phyloP scores from a whole-genome alignment of 345 rosid genomes.

The Brassica cretica region DNA sequence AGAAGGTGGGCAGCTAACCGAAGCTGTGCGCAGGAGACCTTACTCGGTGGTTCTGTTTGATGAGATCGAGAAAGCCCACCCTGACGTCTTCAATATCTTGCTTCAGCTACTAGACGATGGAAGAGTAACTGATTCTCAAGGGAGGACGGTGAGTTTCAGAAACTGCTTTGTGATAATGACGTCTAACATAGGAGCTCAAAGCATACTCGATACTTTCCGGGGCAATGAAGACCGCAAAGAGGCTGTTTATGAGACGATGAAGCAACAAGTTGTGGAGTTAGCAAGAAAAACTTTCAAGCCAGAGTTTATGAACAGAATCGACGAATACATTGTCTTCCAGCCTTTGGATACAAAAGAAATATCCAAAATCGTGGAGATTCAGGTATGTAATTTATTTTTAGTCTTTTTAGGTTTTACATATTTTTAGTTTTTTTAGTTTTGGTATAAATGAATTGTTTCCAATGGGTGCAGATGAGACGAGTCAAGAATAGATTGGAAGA shows the following conservation, averaged over 20 bases:
- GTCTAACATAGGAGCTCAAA: slow-evolving; percentile 89
- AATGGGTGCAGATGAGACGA: slow-evolving; percentile 57
- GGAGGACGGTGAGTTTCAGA: slow-evolving; percentile 82
- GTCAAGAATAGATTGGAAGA: slow-evolving; percentile 67
- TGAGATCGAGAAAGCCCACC: slow-evolving; percentile 96
- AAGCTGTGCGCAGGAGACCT: slow-evolving; percentile 88
- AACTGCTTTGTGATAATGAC: slow-evolving; percentile 92
- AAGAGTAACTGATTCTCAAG: slow-evolving; percentile 94
- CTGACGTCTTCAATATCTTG: slow-evolving; percentile 83
- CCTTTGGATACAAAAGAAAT: slow-evolving; percentile 76
- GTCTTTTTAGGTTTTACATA: neutral
- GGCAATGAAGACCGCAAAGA: slow-evolving; percentile 69
- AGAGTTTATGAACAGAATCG: slow-evolving; percentile 88
- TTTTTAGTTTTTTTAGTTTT: neutral
- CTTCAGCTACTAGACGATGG: slow-evolving; percentile 84
- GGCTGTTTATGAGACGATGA: slow-evolving; percentile 72
- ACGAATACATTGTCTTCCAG: slow-evolving; percentile 94
- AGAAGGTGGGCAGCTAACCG: slow-evolving; percentile 98
- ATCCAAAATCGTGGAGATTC: slow-evolving; percentile 72
- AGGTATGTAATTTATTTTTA: slow-evolving; percentile 33
- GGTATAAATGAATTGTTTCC: neutral
- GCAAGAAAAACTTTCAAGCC: slow-evolving; percentile 89
- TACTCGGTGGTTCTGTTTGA: slow-evolving; percentile 89
- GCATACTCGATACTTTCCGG: slow-evolving; percentile 77
- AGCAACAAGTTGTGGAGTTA: slow-evolving; percentile 73